Percentiles rank a stretch among this genome's conserved stretches.
These are phyloP conservation scores for Cladosporium sp. DNA, from an alignment of 2,329 filamentous ascomycete genomes.

Conservation along the genomic window DNA sequence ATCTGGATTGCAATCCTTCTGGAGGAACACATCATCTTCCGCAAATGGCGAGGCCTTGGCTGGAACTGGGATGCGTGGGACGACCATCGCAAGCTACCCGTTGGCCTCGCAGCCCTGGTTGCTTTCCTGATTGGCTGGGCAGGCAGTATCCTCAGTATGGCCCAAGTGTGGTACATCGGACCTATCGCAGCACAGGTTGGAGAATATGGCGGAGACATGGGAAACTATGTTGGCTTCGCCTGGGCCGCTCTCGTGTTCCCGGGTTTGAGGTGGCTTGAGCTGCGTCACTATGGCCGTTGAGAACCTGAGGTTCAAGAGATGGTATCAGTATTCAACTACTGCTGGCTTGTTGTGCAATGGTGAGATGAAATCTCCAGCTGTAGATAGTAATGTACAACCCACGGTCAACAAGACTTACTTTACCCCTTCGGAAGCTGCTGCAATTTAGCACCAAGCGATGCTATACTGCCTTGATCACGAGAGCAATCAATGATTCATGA, in stretches of 20 bases:
- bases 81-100: constrained; percentile 57
- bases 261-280: constrained; percentile 53
- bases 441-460: too few relatives aligned
- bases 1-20: constrained; percentile 65
- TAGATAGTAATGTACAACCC: neutral
- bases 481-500: too few relatives aligned
- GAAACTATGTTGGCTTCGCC: constrained; percentile 60
- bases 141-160: constrained; percentile 66
- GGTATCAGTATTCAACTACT: constrained; percentile 6
- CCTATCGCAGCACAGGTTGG: constrained; percentile 61
- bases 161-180: constrained; percentile 68
- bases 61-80: constrained; percentile 66
- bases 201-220: constrained; percentile 61
- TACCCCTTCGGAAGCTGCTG: neutral
- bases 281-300: constrained; percentile 51
- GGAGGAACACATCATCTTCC: constrained; percentile 64
- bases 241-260: constrained; percentile 61
- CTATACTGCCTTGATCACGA: too few relatives aligned
- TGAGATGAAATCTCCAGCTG: neutral
- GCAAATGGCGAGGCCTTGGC: constrained; percentile 44
- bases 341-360: neutral
- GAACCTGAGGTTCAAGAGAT: neutral
- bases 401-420: neutral
- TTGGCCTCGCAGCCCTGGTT: constrained; percentile 61
- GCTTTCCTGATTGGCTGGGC: constrained; percentile 67